These are phyloP conservation scores for Gomphus bonarii DNA, from an alignment of 1,284 basidiomycete species.

Conservation along the genomic window DNA sequence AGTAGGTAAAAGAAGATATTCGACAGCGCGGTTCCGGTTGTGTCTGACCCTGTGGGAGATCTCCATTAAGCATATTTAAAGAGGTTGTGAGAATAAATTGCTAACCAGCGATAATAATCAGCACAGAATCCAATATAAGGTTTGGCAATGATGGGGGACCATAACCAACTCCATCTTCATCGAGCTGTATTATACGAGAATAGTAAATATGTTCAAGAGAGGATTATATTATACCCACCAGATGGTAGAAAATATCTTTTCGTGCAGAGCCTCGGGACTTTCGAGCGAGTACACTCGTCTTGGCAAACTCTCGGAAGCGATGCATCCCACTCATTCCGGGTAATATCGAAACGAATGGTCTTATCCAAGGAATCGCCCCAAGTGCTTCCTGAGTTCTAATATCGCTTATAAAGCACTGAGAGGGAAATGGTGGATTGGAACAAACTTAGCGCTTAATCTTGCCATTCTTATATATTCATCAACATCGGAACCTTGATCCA, in stretches of 20 bases:
- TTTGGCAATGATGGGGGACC: no score
- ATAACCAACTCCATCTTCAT: constrained; percentile 35
- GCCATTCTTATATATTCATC: not conserved
- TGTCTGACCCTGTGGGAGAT: constrained; percentile 40
- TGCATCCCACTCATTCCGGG: no score
- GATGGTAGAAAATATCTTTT: constrained; percentile 7
- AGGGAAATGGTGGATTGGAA: no score
- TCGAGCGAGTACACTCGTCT: not conserved
- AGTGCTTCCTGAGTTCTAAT: not conserved
- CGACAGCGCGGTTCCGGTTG: constrained; percentile 36
- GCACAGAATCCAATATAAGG: constrained; percentile 34
- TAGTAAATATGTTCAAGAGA: no score
- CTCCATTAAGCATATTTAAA: no score
- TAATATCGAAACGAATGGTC: not conserved
- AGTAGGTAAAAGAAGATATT: constrained; percentile 37
- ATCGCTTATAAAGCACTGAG: no score
- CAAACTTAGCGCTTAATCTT: not conserved
- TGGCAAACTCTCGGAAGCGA: no score
- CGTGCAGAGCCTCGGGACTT: not conserved
- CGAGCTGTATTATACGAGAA: constrained; percentile 25
- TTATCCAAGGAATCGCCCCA: not conserved
- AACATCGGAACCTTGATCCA: not conserved
- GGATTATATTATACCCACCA: not conserved
- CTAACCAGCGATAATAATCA: constrained; percentile 36
- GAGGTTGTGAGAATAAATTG: not conserved